Evolutionary conservation across 257 asterid species (phyloP).

Genomic region (Solanum chiquidenum): DNA sequence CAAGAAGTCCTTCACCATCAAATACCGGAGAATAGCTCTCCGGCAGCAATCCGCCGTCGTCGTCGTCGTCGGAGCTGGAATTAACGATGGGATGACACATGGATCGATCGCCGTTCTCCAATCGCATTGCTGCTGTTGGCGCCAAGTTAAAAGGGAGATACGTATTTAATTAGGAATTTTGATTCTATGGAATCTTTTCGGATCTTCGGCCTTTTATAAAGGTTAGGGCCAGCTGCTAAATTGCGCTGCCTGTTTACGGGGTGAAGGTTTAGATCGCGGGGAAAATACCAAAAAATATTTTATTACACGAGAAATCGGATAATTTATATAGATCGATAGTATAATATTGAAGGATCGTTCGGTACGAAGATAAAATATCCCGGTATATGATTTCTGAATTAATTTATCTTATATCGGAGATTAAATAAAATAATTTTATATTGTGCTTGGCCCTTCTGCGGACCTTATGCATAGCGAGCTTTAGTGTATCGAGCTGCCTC

Average conservation of each 20-base stretch:
- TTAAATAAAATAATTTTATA: too few relatives aligned
- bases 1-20: conserved; percentile 24
- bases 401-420: too few relatives aligned
- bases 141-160: conserved; percentile 2
- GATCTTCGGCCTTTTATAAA: background rate
- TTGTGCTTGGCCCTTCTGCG: too few relatives aligned
- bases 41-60: background rate
- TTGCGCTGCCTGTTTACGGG: background rate
- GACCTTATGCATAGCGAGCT: too few relatives aligned
- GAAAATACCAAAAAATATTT: too few relatives aligned
- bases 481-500: too few relatives aligned
- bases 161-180: background rate
- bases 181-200: background rate
- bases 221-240: background rate
- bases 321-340: background rate
- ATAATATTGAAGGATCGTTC: background rate
- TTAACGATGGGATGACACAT: conserved; percentile 23
- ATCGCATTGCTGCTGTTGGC: conserved; percentile 30
- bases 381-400: fast-evolving
- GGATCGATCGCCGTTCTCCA: conserved; percentile 27
- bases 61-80: background rate
- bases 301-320: background rate
- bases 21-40: background rate
- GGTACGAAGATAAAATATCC: background rate
- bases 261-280: background rate